Base-by-base conservation (phyloP, 768 basidiomycete species). In the Brasilioporus rufonigricans region DNA sequence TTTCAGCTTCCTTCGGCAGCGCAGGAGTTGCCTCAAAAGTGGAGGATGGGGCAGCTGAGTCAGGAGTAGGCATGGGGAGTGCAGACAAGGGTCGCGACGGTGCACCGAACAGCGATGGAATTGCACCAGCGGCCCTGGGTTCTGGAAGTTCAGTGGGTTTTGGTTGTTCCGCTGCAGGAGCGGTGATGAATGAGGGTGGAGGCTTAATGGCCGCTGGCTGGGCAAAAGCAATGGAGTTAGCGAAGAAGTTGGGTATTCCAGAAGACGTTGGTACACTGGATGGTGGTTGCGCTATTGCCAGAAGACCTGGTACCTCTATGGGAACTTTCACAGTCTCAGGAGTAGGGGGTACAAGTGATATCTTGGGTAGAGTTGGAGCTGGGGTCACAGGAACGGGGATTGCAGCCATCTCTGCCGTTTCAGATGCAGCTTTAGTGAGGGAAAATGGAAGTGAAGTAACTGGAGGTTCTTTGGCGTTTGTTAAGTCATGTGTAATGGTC, bases 361-460 rank as follows among this genome's bases (percentile, higher is more conserved):
- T 63, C 23, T 50, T 58, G 47, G 67, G 65, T 6, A 43, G 50
- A 55, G 53, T 39, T 36, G 61, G 54, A 48, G 48, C 55, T 5
- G 63, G 48, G 1, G 50, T 31, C n/a, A 53, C 32, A 38, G 64
- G 36, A n/a, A 58, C 47, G 12, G 64, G 23, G 7, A 53, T 26
- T 24, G 68, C 47, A 31, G 63, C 29, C 10, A 59, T 41, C 49
- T 59, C 59, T 13, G 56, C 46, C 23, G 52, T 50, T 44, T 65
- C 62, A 1, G 44, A 18, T 31, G 64, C 56, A 32, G 76, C 58
- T 61, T 74, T 77, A n/a, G 73, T 69, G 49, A 88, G 74, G 10
- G 85, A 87, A 67, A 87, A 88, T 11, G 86, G 89, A 50, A 88
- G 72, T 9, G 80, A 73, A 29, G 74, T 44, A 50, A 87, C 82